A percentile compares a stretch with the other conserved stretches of the same genome.
These are phyloP conservation scores for Delphinella strobiligena DNA, from an alignment of 2,329 filamentous ascomycete genomes.

Conservation along the genomic window DNA sequence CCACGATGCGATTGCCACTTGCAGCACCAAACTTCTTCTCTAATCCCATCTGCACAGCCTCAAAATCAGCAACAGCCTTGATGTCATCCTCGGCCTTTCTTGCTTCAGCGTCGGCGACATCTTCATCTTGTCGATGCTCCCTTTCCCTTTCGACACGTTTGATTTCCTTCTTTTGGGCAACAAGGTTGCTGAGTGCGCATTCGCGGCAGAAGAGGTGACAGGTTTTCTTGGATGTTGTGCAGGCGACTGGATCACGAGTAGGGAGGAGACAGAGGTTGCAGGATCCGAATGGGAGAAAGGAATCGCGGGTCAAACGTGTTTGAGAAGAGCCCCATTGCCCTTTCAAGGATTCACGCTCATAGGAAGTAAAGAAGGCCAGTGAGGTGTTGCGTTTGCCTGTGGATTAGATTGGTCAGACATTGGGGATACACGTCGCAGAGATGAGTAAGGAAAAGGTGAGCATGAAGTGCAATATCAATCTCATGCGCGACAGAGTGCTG, in stretches of 20 bases:
- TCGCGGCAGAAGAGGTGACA: constrained; percentile 84
- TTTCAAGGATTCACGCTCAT: constrained; percentile 76
- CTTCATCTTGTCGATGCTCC: constrained; percentile 48
- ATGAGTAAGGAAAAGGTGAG: too few species aligned
- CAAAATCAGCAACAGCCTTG: constrained; percentile 69
- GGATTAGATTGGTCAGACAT: constrained; percentile 1
- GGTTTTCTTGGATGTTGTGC: constrained; percentile 48
- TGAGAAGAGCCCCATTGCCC: constrained; percentile 69
- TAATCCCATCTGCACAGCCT: constrained; percentile 62
- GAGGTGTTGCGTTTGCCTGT: constrained; percentile 73
- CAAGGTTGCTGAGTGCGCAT: constrained; percentile 82
- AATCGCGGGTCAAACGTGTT: constrained; percentile 79
- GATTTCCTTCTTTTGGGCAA: constrained; percentile 84
- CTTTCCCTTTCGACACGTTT: constrained; percentile 59
- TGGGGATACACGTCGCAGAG: too few species aligned
- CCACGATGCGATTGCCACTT: constrained; percentile 32
- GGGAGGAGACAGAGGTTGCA: constrained; percentile 79
- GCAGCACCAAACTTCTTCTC: constrained; percentile 26
- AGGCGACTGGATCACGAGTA: constrained; percentile 72
- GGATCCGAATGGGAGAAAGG: constrained; percentile 80
- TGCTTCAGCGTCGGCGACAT: constrained; percentile 52
- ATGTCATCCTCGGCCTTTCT: constrained; percentile 53
- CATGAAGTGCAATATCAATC: too few species aligned
- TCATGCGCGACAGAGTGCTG: too few species aligned
- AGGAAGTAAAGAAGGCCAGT: constrained; percentile 82